A percentile compares a stretch with the other conserved stretches of the same genome.
Conservation (phyloP, 2,329 filamentous ascomycete species). For the Cercospora zeae-maydis region DNA sequence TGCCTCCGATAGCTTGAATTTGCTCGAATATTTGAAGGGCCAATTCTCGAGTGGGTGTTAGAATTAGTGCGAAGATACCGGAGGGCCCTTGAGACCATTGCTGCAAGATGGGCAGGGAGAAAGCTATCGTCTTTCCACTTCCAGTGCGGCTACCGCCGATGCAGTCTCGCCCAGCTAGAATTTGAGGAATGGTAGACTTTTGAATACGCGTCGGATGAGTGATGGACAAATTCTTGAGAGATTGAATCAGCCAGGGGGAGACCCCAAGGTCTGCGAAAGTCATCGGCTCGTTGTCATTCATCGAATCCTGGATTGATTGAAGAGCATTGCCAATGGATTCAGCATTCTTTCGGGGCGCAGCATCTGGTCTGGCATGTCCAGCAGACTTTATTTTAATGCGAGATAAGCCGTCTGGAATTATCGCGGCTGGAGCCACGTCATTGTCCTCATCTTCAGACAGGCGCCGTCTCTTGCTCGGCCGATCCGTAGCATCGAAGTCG, state of each 20-base stretch:
- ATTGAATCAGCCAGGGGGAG: slow-evolving; percentile 72
- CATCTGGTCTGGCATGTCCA: not conserved
- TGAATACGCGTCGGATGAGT: slow-evolving; percentile 89
- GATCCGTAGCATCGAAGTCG: slow-evolving; percentile 2
- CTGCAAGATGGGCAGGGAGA: slow-evolving; percentile 90
- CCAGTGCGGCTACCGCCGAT: slow-evolving; percentile 93
- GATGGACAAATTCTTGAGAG: slow-evolving; percentile 74
- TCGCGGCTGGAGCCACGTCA: not conserved
- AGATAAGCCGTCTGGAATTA: slow-evolving; percentile 4
- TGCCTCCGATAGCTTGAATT: slow-evolving; percentile 85
- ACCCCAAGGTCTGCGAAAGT: slow-evolving; percentile 36
- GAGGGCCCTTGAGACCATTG: slow-evolving; percentile 89
- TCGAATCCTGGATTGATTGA: slow-evolving; percentile 29
- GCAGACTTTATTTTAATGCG: slow-evolving; percentile 9
- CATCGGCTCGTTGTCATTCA: slow-evolving; percentile 27
- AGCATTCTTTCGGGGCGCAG: not conserved
- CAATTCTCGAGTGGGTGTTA: slow-evolving; percentile 89
- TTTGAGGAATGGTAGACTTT: slow-evolving; percentile 86
- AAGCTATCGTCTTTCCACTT: slow-evolving; percentile 95
- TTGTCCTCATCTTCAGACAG: slow-evolving; percentile 14
- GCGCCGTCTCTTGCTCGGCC: slow-evolving; percentile 18
- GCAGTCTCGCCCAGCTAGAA: slow-evolving; percentile 84
- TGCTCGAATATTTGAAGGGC: slow-evolving; percentile 96
- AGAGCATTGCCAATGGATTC: not conserved
- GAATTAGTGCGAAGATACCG: slow-evolving; percentile 81